Percentiles rank a stretch among this genome's conserved stretches.
These are phyloP conservation scores for Scutellaria barbata DNA, from an alignment of 257 asterid genomes.

Conservation along the genomic window DNA sequence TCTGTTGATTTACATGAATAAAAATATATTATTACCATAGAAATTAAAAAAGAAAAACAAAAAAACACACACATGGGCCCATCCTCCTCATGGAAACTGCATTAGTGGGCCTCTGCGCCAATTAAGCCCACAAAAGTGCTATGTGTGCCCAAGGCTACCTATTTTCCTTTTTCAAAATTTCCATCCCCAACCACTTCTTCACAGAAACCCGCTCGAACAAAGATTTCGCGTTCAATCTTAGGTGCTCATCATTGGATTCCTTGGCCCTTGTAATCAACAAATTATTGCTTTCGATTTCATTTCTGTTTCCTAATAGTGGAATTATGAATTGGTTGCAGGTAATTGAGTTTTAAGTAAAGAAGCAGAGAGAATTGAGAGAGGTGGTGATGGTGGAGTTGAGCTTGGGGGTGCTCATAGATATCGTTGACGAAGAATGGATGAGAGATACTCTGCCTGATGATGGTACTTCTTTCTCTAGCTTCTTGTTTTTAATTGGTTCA, in stretches of 20 bases:
- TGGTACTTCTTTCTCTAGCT: conserved; percentile 51
- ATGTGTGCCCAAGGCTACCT: neutral
- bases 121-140: too few species aligned
- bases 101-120: neutral
- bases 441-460: conserved; percentile 78
- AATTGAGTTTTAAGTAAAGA: conserved; percentile 7
- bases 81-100: too few species aligned
- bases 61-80: too few species aligned
- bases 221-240: conserved; percentile 6
- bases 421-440: conserved; percentile 91
- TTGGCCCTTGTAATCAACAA: neutral
- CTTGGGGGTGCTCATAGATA: conserved; percentile 66
- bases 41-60: too few species aligned
- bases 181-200: neutral
- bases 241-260: conserved; percentile 10
- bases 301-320: neutral
- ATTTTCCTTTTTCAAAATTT: neutral
- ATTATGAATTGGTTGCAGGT: conserved; percentile 20
- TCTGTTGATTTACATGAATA: too few species aligned
- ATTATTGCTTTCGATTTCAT: neutral
- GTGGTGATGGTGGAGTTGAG: conserved; percentile 65
- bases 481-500: conserved; percentile 22
- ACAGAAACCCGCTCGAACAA: neutral
- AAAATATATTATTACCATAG: too few species aligned
- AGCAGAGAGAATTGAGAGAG: neutral